Evolutionary conservation across 2,329 filamentous ascomycete species (phyloP).

Genomic region (Sclerotinia subarctica): DNA sequence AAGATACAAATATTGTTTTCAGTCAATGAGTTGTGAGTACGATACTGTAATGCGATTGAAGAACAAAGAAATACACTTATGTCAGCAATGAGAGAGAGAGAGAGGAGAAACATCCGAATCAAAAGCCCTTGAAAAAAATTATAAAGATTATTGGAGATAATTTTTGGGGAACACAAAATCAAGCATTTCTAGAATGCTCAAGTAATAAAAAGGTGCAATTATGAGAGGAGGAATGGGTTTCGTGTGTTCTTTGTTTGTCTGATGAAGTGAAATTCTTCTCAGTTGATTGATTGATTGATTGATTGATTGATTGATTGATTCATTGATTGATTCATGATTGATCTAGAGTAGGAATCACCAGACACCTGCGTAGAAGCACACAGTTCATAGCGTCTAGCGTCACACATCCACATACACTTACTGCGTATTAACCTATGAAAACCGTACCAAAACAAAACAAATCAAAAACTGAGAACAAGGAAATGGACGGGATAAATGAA

Average conservation of each 20-base stretch:
- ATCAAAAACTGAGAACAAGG: neutral
- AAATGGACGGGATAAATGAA: neutral
- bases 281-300: no score
- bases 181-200: neutral
- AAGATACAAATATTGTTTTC: neutral
- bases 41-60: neutral
- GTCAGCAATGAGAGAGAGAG: neutral
- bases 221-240: neutral
- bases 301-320: no score
- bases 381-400: neutral
- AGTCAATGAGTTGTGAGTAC: neutral
- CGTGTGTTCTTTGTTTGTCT: neutral
- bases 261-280: no score
- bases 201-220: neutral
- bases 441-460: neutral
- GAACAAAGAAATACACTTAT: conserved; percentile 5
- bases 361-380: neutral
- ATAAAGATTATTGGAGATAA: neutral
- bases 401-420: neutral
- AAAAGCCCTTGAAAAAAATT: no score
- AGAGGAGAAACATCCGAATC: neutral
- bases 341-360: neutral
- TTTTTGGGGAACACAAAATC: neutral
- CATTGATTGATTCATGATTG: neutral
- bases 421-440: neutral